phyloP scores from a whole-genome alignment of 163 green algal genomes.

The Botryococcus braunii region DNA sequence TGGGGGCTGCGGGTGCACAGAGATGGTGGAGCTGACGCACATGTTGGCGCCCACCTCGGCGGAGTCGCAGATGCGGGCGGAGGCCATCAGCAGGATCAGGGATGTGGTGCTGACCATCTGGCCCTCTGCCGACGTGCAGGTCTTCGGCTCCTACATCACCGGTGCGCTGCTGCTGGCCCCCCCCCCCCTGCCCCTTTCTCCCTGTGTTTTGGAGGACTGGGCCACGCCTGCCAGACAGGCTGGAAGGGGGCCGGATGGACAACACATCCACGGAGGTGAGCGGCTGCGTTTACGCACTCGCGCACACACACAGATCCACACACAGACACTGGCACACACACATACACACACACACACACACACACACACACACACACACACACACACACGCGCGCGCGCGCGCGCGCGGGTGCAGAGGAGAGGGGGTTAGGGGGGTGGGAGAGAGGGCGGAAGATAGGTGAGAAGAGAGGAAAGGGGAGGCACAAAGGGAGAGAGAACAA shows the following conservation, averaged over 20 bases:
- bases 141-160: conserved; percentile 83
- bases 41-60: conserved; percentile 50
- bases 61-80: conserved; percentile 46
- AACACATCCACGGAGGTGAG: neutral
- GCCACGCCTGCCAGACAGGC: neutral
- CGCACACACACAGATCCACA: neutral
- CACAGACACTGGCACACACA: no score
- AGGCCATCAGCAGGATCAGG: conserved; percentile 52
- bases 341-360: no score
- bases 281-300: neutral
- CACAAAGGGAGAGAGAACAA: no score
- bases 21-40: conserved; percentile 58
- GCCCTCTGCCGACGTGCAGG: conserved; percentile 47
- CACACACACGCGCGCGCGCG: no score
- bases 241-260: neutral
- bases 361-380: no score
- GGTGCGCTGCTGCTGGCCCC: conserved; percentile 14
- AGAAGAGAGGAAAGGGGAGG: no score
- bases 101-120: conserved; percentile 59
- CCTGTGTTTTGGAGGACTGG: neutral
- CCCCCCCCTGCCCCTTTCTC: neutral
- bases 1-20: no score
- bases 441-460: no score
- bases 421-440: no score
- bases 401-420: no score